Percentiles rank a stretch among this genome's conserved stretches.
These are phyloP conservation scores for Syncephalastrum sp. DNA, from an alignment of 371 early-diverging fungal genomes.

Conservation along the genomic window DNA sequence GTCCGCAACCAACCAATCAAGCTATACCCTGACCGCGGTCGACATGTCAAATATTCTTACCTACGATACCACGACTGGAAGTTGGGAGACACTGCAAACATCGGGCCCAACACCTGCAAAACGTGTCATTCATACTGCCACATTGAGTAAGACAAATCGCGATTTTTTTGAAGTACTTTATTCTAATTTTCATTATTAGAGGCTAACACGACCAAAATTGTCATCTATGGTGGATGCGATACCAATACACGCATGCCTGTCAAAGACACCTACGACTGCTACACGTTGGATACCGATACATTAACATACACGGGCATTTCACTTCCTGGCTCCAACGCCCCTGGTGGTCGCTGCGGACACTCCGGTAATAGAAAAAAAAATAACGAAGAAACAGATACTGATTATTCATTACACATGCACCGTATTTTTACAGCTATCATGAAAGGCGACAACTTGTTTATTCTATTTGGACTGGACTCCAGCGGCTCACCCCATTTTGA, in stretches of 20 bases:
- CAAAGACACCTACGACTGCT: conserved; percentile 7
- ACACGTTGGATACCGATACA: conserved; percentile 14
- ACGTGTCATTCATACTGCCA: conserved; percentile 5
- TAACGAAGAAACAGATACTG: no score
- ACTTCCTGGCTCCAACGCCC: not conserved
- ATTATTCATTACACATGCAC: no score
- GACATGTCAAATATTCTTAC: conserved; percentile 5
- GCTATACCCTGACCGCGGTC: not conserved
- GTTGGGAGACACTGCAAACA: not conserved
- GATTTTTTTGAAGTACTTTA: not conserved
- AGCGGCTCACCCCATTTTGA: not conserved
- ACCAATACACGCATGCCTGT: conserved; percentile 5
- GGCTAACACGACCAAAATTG: conserved; percentile 1
- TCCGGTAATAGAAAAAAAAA: not conserved
- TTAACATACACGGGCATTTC: conserved; percentile 7
- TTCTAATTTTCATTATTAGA: not conserved
- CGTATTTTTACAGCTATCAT: not conserved
- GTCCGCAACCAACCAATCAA: not conserved
- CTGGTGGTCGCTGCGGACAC: conserved; percentile 12
- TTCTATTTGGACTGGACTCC: conserved; percentile 9
- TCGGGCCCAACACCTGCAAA: conserved; percentile 2
- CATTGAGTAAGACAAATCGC: not conserved
- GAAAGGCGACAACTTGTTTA: conserved; percentile 2
- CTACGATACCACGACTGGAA: not conserved
- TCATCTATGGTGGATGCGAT: conserved; percentile 9